Conservation (phyloP, 768 basidiomycete species). For the Kwoniella europaea region DNA sequence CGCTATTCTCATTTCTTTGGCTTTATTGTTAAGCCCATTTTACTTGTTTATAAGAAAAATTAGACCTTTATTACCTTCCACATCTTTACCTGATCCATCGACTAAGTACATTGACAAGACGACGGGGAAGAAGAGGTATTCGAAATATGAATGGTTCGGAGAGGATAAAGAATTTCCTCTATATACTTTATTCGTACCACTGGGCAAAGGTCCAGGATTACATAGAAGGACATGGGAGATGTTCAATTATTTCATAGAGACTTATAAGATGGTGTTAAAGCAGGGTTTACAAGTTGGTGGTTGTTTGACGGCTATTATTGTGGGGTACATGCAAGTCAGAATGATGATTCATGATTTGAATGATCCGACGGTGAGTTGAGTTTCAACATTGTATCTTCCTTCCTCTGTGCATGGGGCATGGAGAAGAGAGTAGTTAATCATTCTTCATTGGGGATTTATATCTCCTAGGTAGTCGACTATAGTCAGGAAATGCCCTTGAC, state of each 20-base stretch:
- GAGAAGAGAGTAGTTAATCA: too few species aligned
- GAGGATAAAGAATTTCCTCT: slow-evolving; percentile 11
- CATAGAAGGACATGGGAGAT: slow-evolving; percentile 36
- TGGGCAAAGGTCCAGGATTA: slow-evolving; percentile 20
- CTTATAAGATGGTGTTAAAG: slow-evolving; percentile 18
- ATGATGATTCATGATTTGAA: slow-evolving; percentile 32
- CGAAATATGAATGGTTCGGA: slow-evolving; percentile 29
- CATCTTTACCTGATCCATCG: slow-evolving; percentile 1
- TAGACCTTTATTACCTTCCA: slow-evolving; percentile 12
- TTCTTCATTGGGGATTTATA: too few species aligned
- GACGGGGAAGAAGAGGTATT: background rate
- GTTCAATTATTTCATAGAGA: slow-evolving; percentile 31
- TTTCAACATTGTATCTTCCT: background rate
- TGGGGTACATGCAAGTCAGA: slow-evolving; percentile 34
- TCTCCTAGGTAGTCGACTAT: slow-evolving; percentile 1
- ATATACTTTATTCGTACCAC: background rate
- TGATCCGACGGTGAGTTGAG: slow-evolving; percentile 26
- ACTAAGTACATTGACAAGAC: background rate
- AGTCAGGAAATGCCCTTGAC: background rate
- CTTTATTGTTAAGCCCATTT: slow-evolving; percentile 2
- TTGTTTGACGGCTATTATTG: slow-evolving; percentile 28
- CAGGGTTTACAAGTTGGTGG: slow-evolving; percentile 46
- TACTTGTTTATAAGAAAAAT: slow-evolving; percentile 14
- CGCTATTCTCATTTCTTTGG: background rate
- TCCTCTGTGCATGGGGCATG: too few species aligned